These are phyloP conservation scores for Podaxis mareebaensis DNA, from an alignment of 768 basidiomycete genomes.

Conservation along the genomic window DNA sequence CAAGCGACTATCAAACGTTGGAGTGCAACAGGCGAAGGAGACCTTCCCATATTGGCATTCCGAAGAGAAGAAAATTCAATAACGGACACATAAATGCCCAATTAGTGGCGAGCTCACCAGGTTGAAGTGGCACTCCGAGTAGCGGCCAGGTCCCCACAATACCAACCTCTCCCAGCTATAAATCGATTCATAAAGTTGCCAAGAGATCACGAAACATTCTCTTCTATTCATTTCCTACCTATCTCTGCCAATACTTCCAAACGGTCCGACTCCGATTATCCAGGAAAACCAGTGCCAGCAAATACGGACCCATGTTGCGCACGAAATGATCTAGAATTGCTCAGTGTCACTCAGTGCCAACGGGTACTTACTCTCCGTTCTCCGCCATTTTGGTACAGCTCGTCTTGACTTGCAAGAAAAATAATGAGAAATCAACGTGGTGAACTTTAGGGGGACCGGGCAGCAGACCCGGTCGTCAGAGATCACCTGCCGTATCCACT, in stretches of 20 bases:
- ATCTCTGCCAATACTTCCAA: constrained; percentile 2
- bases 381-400: background rate
- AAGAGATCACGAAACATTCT: background rate
- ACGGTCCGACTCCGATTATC: constrained; percentile 6
- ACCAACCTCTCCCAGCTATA: background rate
- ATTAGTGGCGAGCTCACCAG: background rate
- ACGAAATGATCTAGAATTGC: background rate
- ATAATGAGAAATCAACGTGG: background rate
- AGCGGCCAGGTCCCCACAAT: background rate
- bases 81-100: background rate
- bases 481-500: background rate
- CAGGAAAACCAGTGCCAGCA: constrained; percentile 1
- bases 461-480: background rate
- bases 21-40: background rate
- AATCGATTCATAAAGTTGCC: background rate
- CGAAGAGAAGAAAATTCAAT: background rate
- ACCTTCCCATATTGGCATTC: background rate
- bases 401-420: background rate
- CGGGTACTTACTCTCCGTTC: background rate
- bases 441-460: background rate
- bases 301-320: background rate
- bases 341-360: too few relatives aligned
- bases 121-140: constrained; percentile 4
- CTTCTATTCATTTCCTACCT: constrained; percentile 1
- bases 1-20: background rate